These are phyloP conservation scores for Trapa bicornis DNA, from an alignment of 345 rosid species.

Conservation along the genomic window DNA sequence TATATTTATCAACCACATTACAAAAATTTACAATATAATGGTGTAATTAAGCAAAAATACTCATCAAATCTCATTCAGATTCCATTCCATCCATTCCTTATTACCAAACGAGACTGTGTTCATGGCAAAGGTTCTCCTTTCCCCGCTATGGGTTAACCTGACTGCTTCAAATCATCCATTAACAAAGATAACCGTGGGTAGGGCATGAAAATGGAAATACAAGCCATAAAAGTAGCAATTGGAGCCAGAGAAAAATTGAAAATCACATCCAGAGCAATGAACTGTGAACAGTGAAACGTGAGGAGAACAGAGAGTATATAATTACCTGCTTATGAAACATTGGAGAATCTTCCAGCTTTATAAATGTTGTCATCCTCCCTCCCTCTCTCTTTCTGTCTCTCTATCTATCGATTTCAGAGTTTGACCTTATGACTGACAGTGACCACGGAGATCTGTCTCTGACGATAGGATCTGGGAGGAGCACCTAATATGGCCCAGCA, in stretches of 20 bases:
- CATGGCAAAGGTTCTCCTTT: too few species aligned
- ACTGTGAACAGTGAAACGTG: not conserved
- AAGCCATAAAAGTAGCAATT: not conserved
- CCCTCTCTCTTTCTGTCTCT: not conserved
- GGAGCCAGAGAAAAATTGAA: not conserved
- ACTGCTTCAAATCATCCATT: too few species aligned
- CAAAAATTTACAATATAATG: too few species aligned
- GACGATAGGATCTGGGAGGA: not conserved
- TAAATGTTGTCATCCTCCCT: slow-evolving; percentile 36
- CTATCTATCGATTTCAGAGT: not conserved
- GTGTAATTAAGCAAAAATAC: too few species aligned
- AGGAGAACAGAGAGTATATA: too few species aligned
- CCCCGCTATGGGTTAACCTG: too few species aligned
- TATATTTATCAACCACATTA: too few species aligned
- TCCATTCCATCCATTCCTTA: too few species aligned
- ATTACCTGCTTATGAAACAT: slow-evolving; percentile 63
- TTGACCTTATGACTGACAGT: not conserved
- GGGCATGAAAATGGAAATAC: too few species aligned
- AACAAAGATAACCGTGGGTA: too few species aligned
- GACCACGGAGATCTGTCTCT: not conserved
- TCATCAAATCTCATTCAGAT: too few species aligned
- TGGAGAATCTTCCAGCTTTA: slow-evolving; percentile 62
- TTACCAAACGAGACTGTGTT: too few species aligned
- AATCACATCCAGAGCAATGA: not conserved
- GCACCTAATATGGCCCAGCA: not conserved